Percentiles rank a stretch among this genome's conserved stretches.
Conservation (phyloP, 805 yeast genomes). For the Hanseniaspora meyeri region DNA sequence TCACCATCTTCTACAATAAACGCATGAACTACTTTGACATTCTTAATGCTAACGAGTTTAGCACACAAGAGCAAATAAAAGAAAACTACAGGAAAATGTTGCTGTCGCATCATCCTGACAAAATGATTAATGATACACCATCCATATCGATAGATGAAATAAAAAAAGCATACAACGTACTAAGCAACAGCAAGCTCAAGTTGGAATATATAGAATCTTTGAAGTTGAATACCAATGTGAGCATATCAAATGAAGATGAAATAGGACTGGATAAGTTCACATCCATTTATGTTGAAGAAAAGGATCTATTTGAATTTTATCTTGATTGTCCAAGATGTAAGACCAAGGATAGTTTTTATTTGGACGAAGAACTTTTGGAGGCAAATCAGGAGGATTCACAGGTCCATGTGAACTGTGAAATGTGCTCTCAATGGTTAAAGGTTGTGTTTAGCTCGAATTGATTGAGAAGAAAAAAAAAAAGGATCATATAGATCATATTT, state of each 20-base stretch:
- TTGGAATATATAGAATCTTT: slow-evolving; percentile 42
- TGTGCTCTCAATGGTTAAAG: slow-evolving; percentile 78
- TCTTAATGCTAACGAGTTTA: slow-evolving; percentile 38
- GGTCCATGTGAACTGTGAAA: slow-evolving; percentile 63
- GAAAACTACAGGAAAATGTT: slow-evolving; percentile 52
- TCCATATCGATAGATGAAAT: slow-evolving; percentile 33
- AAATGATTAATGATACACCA: slow-evolving; percentile 22
- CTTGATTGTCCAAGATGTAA: slow-evolving; percentile 61
- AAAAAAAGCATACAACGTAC: slow-evolving; percentile 50
- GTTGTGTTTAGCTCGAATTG: slow-evolving; percentile 40
- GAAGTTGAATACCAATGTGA: slow-evolving; percentile 24
- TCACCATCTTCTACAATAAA: not conserved
- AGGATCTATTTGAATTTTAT: slow-evolving; percentile 30
- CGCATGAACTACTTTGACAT: slow-evolving; percentile 39
- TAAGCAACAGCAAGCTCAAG: slow-evolving; percentile 34
- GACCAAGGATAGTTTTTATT: slow-evolving; percentile 37
- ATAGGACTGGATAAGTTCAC: slow-evolving; percentile 52
- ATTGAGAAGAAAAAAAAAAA: not conserved
- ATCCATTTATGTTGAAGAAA: slow-evolving; percentile 19
- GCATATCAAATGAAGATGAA: slow-evolving; percentile 41
- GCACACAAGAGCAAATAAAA: slow-evolving; percentile 35
- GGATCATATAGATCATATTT: no score
- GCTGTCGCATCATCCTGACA: slow-evolving; percentile 70
- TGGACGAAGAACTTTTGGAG: slow-evolving; percentile 52
- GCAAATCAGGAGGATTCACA: slow-evolving; percentile 39